Conservation (phyloP, 768 basidiomycete species). For the Russula sp. region DNA sequence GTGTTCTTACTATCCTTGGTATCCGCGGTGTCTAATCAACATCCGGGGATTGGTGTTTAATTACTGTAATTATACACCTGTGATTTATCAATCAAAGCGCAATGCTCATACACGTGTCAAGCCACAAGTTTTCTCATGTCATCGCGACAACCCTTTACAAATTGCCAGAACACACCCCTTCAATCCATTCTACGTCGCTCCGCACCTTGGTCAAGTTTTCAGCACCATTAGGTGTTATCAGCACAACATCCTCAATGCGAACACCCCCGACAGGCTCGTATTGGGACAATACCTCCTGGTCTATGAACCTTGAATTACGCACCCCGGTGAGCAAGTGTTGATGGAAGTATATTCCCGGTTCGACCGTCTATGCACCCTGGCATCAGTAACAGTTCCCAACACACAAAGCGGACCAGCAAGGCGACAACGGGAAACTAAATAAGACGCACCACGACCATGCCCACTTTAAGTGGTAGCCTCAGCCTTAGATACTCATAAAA, state of each 20-base stretch:
- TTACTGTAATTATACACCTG: too few species aligned
- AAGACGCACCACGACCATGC: constrained; percentile 81
- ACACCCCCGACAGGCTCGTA: constrained; percentile 89
- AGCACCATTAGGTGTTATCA: constrained; percentile 68
- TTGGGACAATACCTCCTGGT: constrained; percentile 61
- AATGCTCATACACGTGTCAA: not conserved
- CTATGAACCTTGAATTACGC: constrained; percentile 60
- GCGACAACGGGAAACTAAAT: not conserved
- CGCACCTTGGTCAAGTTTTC: constrained; percentile 85
- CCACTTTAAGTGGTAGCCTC: constrained; percentile 62
- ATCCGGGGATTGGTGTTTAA: not conserved
- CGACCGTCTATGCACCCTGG: constrained; percentile 61
- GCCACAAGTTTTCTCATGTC: too few species aligned
- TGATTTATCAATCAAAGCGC: not conserved
- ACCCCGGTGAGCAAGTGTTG: constrained; percentile 68
- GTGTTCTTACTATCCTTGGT: not conserved
- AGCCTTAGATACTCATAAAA: constrained; percentile 82
- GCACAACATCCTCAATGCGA: constrained; percentile 88
- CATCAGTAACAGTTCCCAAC: constrained; percentile 4
- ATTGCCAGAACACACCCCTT: constrained; percentile 73
- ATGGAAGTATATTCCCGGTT: constrained; percentile 88
- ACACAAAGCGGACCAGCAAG: not conserved
- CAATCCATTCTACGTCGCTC: constrained; percentile 81
- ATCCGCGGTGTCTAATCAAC: not conserved
- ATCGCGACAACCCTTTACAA: constrained; percentile 29